Evolutionary conservation across 2,329 filamentous ascomycete genomes (phyloP).

Genomic region (Exserohilum turcica): DNA sequence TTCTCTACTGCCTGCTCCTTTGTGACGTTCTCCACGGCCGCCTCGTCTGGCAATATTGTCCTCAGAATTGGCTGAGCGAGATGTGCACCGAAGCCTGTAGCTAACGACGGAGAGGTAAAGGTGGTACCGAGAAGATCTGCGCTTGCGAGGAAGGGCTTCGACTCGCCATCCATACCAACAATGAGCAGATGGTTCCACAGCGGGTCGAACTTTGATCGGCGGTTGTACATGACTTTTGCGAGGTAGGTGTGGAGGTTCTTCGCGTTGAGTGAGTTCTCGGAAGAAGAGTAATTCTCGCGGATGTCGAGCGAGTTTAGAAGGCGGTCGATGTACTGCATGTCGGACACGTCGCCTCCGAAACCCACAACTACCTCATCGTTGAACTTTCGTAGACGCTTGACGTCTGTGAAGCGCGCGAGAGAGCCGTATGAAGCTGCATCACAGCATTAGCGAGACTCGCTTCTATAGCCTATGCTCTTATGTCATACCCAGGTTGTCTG

Average conservation of each 20-base stretch:
- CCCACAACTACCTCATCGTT: slow-evolving; percentile 83
- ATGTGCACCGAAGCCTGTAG: slow-evolving; percentile 92
- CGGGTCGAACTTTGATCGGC: slow-evolving; percentile 93
- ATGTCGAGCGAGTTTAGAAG: slow-evolving; percentile 86
- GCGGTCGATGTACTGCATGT: slow-evolving; percentile 98
- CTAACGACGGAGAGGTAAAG: slow-evolving; percentile 83
- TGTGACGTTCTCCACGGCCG: slow-evolving; percentile 70
- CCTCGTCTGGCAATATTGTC: slow-evolving; percentile 81
- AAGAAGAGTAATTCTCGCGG: slow-evolving; percentile 78
- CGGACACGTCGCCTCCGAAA: slow-evolving; percentile 95
- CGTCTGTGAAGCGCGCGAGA: slow-evolving; percentile 90
- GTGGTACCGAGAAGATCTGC: slow-evolving; percentile 93
- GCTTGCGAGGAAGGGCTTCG: slow-evolving; percentile 85
- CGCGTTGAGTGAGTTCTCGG: slow-evolving; percentile 70
- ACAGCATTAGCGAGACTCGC: slow-evolving; percentile 12
- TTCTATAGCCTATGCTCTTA: background rate
- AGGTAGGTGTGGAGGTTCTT: slow-evolving; percentile 97
- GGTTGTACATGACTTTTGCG: slow-evolving; percentile 92
- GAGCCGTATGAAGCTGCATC: slow-evolving; percentile 90
- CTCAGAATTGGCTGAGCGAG: slow-evolving; percentile 92
- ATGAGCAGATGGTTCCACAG: slow-evolving; percentile 97
- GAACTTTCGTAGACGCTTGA: slow-evolving; percentile 92
- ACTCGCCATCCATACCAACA: slow-evolving; percentile 77
- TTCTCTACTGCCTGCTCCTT: slow-evolving; percentile 80
- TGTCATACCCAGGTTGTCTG: slow-evolving; percentile 85